phyloP scores from a whole-genome alignment of 176 grass and related monocot genomes.

The Cenchrus americanus region DNA sequence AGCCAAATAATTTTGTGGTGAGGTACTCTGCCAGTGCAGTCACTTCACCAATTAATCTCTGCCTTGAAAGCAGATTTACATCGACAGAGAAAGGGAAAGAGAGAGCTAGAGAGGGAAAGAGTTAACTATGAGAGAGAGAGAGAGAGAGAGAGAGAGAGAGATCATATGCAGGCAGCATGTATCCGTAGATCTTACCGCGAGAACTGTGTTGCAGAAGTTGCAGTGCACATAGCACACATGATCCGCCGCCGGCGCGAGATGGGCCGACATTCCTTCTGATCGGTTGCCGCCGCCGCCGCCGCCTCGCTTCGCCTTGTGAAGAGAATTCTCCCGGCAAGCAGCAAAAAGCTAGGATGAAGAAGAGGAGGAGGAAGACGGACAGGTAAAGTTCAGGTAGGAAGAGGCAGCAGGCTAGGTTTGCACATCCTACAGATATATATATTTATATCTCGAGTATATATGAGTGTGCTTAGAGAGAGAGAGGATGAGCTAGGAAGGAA shows the following conservation, averaged over 20 bases:
- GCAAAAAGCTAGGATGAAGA: conserved; percentile 5
- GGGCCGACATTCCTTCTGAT: conserved; percentile 59
- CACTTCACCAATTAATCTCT: conserved; percentile 7
- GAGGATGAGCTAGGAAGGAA: conserved; percentile 40
- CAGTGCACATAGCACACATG: conserved; percentile 92
- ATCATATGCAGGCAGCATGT: conserved; percentile 28
- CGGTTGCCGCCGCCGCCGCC: not conserved
- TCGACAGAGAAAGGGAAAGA: conserved; percentile 5
- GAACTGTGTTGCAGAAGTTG: conserved; percentile 94
- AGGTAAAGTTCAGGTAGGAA: conserved; percentile 30
- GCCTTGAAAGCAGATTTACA: conserved; percentile 29
- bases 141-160: conserved; percentile 21
- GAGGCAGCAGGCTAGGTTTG: conserved; percentile 40
- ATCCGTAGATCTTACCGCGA: conserved; percentile 61
- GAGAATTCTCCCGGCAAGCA: conserved; percentile 17
- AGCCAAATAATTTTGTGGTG: not conserved
- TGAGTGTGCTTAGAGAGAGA: conserved; percentile 1
- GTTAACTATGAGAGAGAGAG: conserved; percentile 6
- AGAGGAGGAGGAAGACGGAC: conserved; percentile 35
- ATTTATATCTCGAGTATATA: conserved; percentile 42
- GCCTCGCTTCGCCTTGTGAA: conserved; percentile 22
- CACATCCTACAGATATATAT: conserved; percentile 41
- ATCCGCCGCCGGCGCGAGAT: conserved; percentile 58
- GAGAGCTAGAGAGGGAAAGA: not conserved
- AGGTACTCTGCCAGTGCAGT: not conserved